Base-by-base conservation (phyloP, 140 eudicot species). In the Oenanthe javanica region DNA sequence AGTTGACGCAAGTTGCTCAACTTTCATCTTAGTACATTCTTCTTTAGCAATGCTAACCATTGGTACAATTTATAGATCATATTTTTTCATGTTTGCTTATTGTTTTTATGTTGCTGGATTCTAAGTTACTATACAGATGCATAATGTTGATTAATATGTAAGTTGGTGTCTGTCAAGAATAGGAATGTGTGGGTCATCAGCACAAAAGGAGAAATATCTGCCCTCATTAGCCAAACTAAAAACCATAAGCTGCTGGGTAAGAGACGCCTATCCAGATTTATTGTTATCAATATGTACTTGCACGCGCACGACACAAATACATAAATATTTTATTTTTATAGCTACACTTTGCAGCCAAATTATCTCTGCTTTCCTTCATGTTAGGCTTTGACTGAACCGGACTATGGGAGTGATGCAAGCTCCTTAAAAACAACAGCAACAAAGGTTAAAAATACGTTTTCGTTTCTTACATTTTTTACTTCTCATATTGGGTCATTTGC, bases 391-490 rank as follows among this genome's bases (percentile, higher is more conserved):
- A 95, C 97, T 19, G 97, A 95, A 90, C 97, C 99, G 57, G 97
- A 92, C 78, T 84, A 95, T 85, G 99, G 99, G 79, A 92, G 99
- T 88, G 99, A 95, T 87, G 99, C 99, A 75, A 95, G 99, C 87
- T 88, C 88, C 70, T 84, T 95, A 77, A 86, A 85, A 87, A 95
- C 97, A 75, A 89, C 93, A 69, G 99, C 99, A 73, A 92, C 89
- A 82, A 95, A 95, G 93, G 99, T 94, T 54, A 48, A 57, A 15
- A 55, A 54, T 54, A 72, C 79, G 14, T 63, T 73, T 77, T 42
- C 15, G 42, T 71, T 40, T 78, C 42, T 52, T 59, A 23, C n/a
- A 19, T 46, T 81, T 82, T 25, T 59, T 70, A 40, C 48, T 72
- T 71, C n/a, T 81, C 55, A n/a, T 79, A 15, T 13, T 61, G 40